Evolutionary conservation across 1,284 basidiomycete genomes (phyloP), one percentile per base, ranked within the genome.

Genomic region (Cutaneotrichosporon mucoides): DNA sequence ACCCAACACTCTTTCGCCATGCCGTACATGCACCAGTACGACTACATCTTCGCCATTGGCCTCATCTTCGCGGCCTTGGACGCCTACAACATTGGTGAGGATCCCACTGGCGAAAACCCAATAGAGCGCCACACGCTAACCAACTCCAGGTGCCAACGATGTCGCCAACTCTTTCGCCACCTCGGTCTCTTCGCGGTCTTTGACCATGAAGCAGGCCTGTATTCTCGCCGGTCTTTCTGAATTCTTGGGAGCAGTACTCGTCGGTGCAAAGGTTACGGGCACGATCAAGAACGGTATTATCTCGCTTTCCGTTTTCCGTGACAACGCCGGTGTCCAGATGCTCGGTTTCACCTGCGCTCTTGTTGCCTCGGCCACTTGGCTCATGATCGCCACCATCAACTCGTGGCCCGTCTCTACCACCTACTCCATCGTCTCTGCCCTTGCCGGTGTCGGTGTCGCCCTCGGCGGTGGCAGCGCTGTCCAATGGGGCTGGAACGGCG

Each of bases 211-310:
- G 34, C 80, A 81, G 67, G 82, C 81, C 0, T 63, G 68, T 37
- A 8, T 79, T 5, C 72, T 74, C 1, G 82, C 81, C 1, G 76
- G 71, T 3, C 54, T 81, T 24, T 79, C 75, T 59, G 81, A 82
- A 57, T 81, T 81, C 64, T 60, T 79, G 2, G 75, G 75, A 24
- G 79, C 79, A 0, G 76, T 81, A 5, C 68, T 78, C 1, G 79
- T 78, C 24, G 80, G 80, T 15, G 75, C 77, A 24, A 75, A 78
- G 50, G 77, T 78, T 6, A 62, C 76, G 4, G 72, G 76, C 38
- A 81, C 80, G 3, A 80, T 82, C 74, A 81, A 81, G 66, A 81
- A 80, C 64, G 78, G 78, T 44, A 81, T 81, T 66, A 80, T 70
- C 46, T 66, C 66, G 5, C 50, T 71, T 44, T 58, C 65, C 6